Percentiles rank a stretch among this genome's conserved stretches.
Evolutionary conservation across 2,329 filamentous ascomycete species (phyloP).

Genomic region (Fusarium coicis): DNA sequence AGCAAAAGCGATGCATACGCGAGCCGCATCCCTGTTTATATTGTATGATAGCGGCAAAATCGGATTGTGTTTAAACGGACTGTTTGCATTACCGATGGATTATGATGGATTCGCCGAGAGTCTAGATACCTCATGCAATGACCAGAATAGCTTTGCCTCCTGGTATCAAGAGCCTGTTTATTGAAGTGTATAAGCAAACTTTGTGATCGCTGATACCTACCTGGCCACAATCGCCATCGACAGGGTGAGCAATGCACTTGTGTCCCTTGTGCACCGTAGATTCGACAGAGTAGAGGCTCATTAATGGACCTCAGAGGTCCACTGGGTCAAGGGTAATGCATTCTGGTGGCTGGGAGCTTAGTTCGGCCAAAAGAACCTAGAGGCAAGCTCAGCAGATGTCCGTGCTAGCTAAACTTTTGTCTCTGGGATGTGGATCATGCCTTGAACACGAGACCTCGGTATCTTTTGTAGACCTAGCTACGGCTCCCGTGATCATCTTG

Average conservation of each 20-base stretch:
- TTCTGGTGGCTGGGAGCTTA: too few species aligned
- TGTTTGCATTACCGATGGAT: not conserved
- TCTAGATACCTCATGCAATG: not conserved
- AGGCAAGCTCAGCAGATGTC: not conserved
- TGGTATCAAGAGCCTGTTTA: not conserved
- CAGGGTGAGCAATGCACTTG: not conserved
- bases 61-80: not conserved
- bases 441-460: not conserved
- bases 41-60: constrained; percentile 14
- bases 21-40: constrained; percentile 51
- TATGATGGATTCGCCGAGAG: not conserved
- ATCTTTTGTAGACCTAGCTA: not conserved
- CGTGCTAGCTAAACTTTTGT: not conserved
- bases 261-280: not conserved
- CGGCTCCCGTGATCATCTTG: not conserved
- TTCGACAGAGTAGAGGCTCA: not conserved
- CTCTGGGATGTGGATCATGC: not conserved
- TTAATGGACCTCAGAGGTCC: not conserved
- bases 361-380: too few species aligned
- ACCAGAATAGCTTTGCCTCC: not conserved
- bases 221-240: not conserved
- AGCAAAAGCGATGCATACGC: constrained; percentile 49
- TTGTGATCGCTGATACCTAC: not conserved
- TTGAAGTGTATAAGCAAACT: not conserved
- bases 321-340: not conserved